These are phyloP conservation scores for Edaphochlamys debaryana DNA, from an alignment of 139 green algal genomes.

Conservation along the genomic window DNA sequence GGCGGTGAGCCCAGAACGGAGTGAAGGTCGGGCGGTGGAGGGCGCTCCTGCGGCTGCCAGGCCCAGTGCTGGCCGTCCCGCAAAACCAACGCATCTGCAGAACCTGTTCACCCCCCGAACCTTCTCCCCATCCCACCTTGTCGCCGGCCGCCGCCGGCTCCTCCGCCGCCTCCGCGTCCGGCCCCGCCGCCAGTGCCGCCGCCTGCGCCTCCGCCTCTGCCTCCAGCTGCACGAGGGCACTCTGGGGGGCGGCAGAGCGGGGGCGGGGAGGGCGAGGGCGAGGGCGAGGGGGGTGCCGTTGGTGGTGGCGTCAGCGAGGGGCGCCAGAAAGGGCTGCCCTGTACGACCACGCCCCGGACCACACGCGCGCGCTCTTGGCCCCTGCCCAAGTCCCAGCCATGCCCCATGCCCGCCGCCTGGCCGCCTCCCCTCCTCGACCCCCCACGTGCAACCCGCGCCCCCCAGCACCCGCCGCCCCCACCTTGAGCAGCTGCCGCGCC, in stretches of 20 bases:
- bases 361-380: no score
- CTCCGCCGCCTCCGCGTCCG: background rate
- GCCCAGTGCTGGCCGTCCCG: no score
- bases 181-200: background rate
- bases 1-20: no score
- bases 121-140: background rate
- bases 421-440: background rate
- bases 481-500: slow-evolving; percentile 11
- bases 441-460: background rate
- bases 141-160: background rate
- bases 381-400: no score
- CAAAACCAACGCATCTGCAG: no score
- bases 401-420: no score
- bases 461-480: background rate
- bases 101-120: no score
- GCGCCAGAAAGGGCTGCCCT: background rate
- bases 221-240: slow-evolving; percentile 12
- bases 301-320: background rate
- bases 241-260: background rate
- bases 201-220: slow-evolving; percentile 1
- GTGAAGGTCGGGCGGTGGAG: no score
- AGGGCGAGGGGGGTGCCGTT: no score
- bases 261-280: background rate
- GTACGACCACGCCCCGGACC: background rate
- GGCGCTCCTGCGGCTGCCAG: no score